phyloP scores from a whole-genome alignment of 306 rosid genomes.

The Bauhinia variegata region DNA sequence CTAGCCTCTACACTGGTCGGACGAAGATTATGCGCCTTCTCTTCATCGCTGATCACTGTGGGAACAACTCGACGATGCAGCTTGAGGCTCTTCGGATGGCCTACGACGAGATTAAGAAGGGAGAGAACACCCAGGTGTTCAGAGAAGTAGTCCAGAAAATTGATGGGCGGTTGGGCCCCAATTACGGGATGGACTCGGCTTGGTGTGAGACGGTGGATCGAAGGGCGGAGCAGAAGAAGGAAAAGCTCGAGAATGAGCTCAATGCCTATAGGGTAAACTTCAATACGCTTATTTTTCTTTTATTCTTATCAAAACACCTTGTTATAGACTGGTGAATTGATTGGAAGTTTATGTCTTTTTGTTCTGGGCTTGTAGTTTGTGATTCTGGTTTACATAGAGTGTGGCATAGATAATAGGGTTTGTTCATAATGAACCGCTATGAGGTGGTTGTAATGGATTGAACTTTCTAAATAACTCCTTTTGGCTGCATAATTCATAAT shows the following conservation, averaged over 20 bases:
- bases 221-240: constrained; percentile 88
- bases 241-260: constrained; percentile 94
- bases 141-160: constrained; percentile 85
- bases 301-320: not conserved
- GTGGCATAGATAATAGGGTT: not conserved
- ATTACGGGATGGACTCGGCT: constrained; percentile 58
- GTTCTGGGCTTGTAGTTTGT: not conserved
- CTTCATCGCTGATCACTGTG: constrained; percentile 75
- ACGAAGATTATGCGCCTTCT: constrained; percentile 83
- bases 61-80: constrained; percentile 60
- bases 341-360: not conserved
- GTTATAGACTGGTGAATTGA: not conserved
- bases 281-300: not conserved
- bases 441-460: not conserved
- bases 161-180: constrained; percentile 66
- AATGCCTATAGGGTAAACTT: constrained; percentile 79
- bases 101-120: constrained; percentile 96
- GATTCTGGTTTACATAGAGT: not conserved
- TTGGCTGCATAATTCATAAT: too few relatives aligned
- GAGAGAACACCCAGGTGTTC: constrained; percentile 81
- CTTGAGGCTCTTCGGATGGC: constrained; percentile 96
- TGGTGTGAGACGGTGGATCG: constrained; percentile 83
- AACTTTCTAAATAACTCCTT: too few relatives aligned
- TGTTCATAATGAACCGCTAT: not conserved
- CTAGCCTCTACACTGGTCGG: constrained; percentile 78